Evolutionary conservation across 2,329 filamentous ascomycete genomes (phyloP), one percentile per base, ranked within the genome.

Genomic region (Pezicula rhizophila): DNA sequence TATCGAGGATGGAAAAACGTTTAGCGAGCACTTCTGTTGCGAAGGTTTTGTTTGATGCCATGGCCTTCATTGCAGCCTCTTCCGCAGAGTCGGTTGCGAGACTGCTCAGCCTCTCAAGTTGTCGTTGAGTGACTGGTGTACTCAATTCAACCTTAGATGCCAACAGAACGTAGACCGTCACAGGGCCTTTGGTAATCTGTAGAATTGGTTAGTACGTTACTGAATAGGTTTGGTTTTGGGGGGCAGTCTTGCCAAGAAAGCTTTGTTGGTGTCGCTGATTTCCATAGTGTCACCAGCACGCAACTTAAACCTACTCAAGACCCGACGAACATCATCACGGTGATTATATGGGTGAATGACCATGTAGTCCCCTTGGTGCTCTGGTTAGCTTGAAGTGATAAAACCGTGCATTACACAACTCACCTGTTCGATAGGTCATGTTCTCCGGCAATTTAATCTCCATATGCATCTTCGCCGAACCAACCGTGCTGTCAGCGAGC

Each of bases 291-390:
- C 52, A 79, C 75, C 2, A 82, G 77, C 82, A 85, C 84, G 76
- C 1, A 92, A 68, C 1, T 76, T 69, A 62, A 90, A 91, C 17
- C 76, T 72, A 15, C 64, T 66, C 60, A 80, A 73, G 0, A 74
- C 76, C 8, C 85, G 75, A 5, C 74, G 72, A 2, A 91, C 77
- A 10, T 71, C 80, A 25, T 75, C 67, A 42, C 73, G 73, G 1
- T 81, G 80, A 62, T 92, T 92, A 25, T 87, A 67, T 0, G 87
- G 87, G 1, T 89, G 70, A 2, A 90, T 72, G 0, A 85, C 84
- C 1, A 92, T 75, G 62, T 93, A 92, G 61, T 92, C 87, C 12
- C 87, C 88, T 1, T 23, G 83, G 83, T 78, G 34, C 77, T 75
- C 66, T 91, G 92, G 0, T 73, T 75, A 71, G 80, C 74, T 40